phyloP scores from a whole-genome alignment of 306 rosid genomes.

The Cucurbita argyrosperma region DNA sequence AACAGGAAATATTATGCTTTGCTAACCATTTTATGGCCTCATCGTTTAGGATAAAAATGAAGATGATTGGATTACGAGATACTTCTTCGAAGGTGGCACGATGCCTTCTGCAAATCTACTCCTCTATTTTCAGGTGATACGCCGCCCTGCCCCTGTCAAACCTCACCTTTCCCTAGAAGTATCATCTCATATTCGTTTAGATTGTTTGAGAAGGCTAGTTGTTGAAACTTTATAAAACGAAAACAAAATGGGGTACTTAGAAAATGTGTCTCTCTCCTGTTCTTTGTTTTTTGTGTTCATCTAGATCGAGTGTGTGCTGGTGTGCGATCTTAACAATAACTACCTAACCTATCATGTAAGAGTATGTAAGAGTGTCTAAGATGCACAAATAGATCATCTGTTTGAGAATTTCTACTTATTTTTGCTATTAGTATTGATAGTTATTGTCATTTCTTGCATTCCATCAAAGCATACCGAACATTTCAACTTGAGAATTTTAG shows the following conservation, averaged over 20 bases:
- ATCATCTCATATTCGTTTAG: neutral
- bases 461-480: neutral
- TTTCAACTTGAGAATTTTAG: neutral
- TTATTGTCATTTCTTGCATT: neutral
- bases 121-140: slow-evolving; percentile 71
- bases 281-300: too few relatives aligned
- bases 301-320: too few relatives aligned
- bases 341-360: neutral
- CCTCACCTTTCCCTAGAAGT: neutral
- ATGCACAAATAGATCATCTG: neutral
- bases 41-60: slow-evolving; percentile 49
- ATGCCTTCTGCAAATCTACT: slow-evolving; percentile 93
- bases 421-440: neutral
- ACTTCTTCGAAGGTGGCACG: slow-evolving; percentile 83
- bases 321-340: too few relatives aligned
- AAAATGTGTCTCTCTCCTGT: neutral
- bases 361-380: neutral
- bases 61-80: slow-evolving; percentile 85
- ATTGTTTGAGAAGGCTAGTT: neutral
- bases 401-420: neutral
- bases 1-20: neutral
- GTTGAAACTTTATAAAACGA: neutral
- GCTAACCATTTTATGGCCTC: neutral
- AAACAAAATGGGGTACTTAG: neutral
- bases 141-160: neutral